Evolutionary conservation across 176 grass and related monocot genomes (phyloP).

Genomic region (Dactylis glomerata): DNA sequence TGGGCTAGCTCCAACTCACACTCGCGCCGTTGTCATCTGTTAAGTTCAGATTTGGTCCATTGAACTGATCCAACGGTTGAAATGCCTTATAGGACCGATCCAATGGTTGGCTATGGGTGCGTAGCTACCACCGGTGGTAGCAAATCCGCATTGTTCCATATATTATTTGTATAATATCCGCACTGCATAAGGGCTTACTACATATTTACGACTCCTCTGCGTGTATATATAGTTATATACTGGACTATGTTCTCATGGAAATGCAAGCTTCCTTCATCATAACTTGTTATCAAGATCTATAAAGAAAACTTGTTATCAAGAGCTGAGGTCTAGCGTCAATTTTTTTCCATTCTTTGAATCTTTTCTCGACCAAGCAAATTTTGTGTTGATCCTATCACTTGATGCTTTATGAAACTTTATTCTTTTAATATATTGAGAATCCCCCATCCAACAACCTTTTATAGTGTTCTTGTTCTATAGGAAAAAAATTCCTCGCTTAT

Average conservation of each 20-base stretch:
- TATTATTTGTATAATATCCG: neutral
- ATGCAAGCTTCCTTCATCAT: neutral
- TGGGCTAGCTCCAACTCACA: too few relatives aligned
- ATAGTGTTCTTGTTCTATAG: neutral
- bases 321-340: neutral
- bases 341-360: neutral
- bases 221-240: neutral
- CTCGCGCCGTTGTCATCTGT: too few relatives aligned
- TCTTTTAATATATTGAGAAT: neutral
- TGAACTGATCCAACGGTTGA: too few relatives aligned
- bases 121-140: too few relatives aligned
- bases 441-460: neutral
- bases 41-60: too few relatives aligned
- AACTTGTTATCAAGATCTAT: neutral
- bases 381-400: neutral
- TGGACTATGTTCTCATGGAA: neutral
- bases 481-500: neutral
- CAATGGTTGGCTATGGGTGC: too few relatives aligned
- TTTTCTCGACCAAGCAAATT: neutral
- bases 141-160: too few relatives aligned
- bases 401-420: neutral
- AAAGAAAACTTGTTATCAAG: too few relatives aligned
- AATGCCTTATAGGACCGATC: too few relatives aligned
- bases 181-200: neutral
- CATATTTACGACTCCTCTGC: neutral